Evolutionary conservation across 441 rosid species (phyloP), one percentile per base, ranked within the genome.

Genomic region (Gossypium schwendimanii): DNA sequence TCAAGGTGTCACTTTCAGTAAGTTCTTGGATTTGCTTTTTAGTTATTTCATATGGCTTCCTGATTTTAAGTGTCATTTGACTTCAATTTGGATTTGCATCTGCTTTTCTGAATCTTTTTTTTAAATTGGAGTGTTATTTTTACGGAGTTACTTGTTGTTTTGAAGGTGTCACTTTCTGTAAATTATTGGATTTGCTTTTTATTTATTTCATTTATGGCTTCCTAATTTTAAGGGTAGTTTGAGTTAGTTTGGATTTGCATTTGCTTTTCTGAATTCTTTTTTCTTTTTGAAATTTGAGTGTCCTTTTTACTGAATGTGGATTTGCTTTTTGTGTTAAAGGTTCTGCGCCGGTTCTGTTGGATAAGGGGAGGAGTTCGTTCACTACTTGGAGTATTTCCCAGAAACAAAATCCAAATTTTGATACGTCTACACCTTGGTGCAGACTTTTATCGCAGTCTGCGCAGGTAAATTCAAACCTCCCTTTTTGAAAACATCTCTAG

Each of bases 381-480:
- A 47, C 90, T 8, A 44, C 87, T 0, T 77, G 84, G 90, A 85
- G 74, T 78, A 66, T 70, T 36, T 74, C 53, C 77, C 90, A 77
- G 67, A 88, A 87, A 76, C 86, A 75, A 54, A 84, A 67, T 66
- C 69, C 82, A 3, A 72, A 44, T 69, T 82, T 79, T 0, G 92
- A 85, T 69, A 69, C 85, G 4, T 74, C 89, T 14, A 21, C 80
- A 4, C 90, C 91, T 26, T 88, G 95, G 95, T 84, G 92, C 68
- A 81, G 82, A 69, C 91, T 90, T 69, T 75, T 90, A n/a, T 77
- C 95, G 18, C 89, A 88, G 79, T 85, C 83, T 63, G 91, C 82
- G 3, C 87, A 82, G 95, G 95, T 88, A 74, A 62, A 64, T 75
- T 73, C 12, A 20, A 23, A 11, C 71, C 17, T 10, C 3, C 71